Percentiles rank a stretch among this genome's conserved stretches.
Evolutionary conservation across 257 asterid genomes (phyloP).

Genomic region (Nicotiana attenuata): DNA sequence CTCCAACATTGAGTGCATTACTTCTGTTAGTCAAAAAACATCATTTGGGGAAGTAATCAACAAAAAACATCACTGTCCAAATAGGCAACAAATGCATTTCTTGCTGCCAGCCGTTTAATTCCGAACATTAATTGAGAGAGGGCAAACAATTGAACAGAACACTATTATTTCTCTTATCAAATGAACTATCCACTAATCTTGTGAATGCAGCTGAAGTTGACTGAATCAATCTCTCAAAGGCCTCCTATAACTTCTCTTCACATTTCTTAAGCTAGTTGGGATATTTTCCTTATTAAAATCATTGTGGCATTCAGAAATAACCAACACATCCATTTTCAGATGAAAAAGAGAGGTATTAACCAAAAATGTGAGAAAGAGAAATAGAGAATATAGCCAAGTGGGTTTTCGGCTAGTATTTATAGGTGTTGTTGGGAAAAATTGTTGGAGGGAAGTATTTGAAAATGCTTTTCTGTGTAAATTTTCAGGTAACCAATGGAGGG

Average conservation of each 20-base stretch:
- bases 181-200: too few species aligned
- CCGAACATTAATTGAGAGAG: too few species aligned
- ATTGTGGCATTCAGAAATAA: background rate
- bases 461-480: background rate
- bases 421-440: background rate
- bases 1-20: too few species aligned
- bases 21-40: too few species aligned
- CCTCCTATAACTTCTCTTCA: slow-evolving; percentile 23
- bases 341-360: background rate
- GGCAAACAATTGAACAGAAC: too few species aligned
- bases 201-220: background rate
- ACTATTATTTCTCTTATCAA: too few species aligned
- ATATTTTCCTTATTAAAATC: slow-evolving; percentile 43
- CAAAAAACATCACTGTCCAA: too few species aligned
- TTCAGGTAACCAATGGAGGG: background rate
- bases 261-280: slow-evolving; percentile 15
- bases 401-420: background rate
- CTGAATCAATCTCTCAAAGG: slow-evolving; percentile 26
- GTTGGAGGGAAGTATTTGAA: slow-evolving; percentile 25
- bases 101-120: too few species aligned
- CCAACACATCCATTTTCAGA: background rate
- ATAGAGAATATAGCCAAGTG: background rate
- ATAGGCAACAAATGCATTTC: too few species aligned
- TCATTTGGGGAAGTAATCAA: too few species aligned
- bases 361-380: background rate